Evolutionary conservation across 2,329 filamentous ascomycete species (phyloP).

Genomic region (Knufia petricola): DNA sequence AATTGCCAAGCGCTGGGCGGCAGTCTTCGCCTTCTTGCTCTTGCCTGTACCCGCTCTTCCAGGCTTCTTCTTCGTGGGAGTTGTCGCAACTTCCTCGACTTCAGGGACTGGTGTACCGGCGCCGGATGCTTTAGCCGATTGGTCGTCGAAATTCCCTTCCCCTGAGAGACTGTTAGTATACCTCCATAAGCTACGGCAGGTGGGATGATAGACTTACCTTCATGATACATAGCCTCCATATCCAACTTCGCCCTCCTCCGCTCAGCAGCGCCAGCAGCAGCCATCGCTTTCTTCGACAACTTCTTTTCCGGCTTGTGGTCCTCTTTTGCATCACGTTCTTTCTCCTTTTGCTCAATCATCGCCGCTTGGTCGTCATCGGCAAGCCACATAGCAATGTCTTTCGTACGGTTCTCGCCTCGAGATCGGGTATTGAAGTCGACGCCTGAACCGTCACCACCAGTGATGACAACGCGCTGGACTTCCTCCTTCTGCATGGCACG

Average conservation of each 20-base stretch:
- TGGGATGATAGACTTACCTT: slow-evolving; percentile 58
- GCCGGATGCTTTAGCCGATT: slow-evolving; percentile 69
- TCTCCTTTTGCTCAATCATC: slow-evolving; percentile 84
- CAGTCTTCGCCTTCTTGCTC: slow-evolving; percentile 52
- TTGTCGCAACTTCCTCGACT: slow-evolving; percentile 32
- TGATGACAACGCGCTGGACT: slow-evolving; percentile 93
- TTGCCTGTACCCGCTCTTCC: slow-evolving; percentile 45
- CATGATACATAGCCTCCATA: slow-evolving; percentile 94
- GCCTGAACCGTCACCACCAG: slow-evolving; percentile 68
- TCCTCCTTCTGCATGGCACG: slow-evolving; percentile 96
- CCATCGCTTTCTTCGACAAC: slow-evolving; percentile 46
- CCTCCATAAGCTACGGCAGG: slow-evolving; percentile 13
- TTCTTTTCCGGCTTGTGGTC: slow-evolving; percentile 47
- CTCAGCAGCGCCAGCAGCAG: slow-evolving; percentile 36
- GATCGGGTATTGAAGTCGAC: slow-evolving; percentile 94
- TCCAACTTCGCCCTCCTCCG: slow-evolving; percentile 50
- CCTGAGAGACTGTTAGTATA: slow-evolving; percentile 44
- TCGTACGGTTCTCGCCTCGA: slow-evolving; percentile 81
- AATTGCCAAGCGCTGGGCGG: slow-evolving; percentile 41
- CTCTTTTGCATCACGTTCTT: slow-evolving; percentile 63
- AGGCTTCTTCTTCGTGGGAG: slow-evolving; percentile 48
- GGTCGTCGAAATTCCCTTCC: slow-evolving; percentile 91
- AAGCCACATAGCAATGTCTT: slow-evolving; percentile 98
- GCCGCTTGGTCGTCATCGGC: slow-evolving; percentile 95
- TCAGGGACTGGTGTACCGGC: slow-evolving; percentile 66